Evolutionary conservation across 306 rosid species (phyloP).

Genomic region (Trifolium pratense): DNA sequence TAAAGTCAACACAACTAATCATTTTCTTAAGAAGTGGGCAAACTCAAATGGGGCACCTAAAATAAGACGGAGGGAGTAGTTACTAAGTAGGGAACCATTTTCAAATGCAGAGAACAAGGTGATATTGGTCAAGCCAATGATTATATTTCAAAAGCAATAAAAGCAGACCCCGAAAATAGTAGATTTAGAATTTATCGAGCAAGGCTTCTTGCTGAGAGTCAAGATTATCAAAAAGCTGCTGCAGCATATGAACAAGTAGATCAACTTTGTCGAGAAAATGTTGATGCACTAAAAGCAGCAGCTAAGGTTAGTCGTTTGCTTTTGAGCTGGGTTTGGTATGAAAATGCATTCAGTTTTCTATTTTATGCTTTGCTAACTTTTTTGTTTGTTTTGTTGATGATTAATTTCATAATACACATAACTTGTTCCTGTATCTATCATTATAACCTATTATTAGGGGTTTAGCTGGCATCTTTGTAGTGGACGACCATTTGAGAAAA

Average conservation of each 20-base stretch:
- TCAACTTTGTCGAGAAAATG: slow-evolving; percentile 65
- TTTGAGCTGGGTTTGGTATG: slow-evolving; percentile 33
- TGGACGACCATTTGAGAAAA: not conserved
- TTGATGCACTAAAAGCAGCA: slow-evolving; percentile 72
- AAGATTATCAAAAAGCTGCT: slow-evolving; percentile 84
- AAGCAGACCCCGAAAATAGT: slow-evolving; percentile 71
- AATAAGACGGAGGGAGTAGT: not conserved
- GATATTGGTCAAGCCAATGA: slow-evolving; percentile 66
- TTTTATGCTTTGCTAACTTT: not conserved
- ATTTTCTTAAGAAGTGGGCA: too few species aligned
- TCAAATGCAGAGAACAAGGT: slow-evolving; percentile 60
- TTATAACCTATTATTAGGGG: not conserved
- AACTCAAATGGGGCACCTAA: too few species aligned
- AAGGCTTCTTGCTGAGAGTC: slow-evolving; percentile 63
- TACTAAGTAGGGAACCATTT: slow-evolving; percentile 28
- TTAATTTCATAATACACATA: not conserved
- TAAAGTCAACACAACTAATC: too few species aligned
- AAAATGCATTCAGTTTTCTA: slow-evolving; percentile 26
- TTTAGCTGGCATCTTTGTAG: slow-evolving; percentile 16
- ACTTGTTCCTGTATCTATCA: slow-evolving; percentile 29
- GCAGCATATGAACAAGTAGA: slow-evolving; percentile 67
- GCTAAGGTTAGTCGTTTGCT: slow-evolving; percentile 60
- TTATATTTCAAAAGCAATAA: slow-evolving; percentile 85
- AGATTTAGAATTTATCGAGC: slow-evolving; percentile 66
- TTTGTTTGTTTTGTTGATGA: not conserved